These are phyloP conservation scores for Calycina marina DNA, from an alignment of 2,329 filamentous ascomycete species.

Conservation along the genomic window DNA sequence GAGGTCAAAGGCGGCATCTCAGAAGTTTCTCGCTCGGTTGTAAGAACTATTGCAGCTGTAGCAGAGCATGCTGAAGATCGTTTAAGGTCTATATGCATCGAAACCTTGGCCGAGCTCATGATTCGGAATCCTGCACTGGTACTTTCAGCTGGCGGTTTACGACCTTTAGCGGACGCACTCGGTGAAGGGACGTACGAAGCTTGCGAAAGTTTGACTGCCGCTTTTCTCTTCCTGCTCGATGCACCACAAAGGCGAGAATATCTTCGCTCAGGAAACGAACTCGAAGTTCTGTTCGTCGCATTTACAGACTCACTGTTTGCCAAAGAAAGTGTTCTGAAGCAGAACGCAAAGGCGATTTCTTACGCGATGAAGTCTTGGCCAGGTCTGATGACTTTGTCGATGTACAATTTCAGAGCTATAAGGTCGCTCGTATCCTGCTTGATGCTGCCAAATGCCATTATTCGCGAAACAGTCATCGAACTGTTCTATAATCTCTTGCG, in stretches of 20 bases:
- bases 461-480: constrained; percentile 71
- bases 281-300: constrained; percentile 78
- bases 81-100: constrained; percentile 75
- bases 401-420: constrained; percentile 76
- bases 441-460: constrained; percentile 37
- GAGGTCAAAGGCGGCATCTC: constrained; percentile 86
- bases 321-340: constrained; percentile 53
- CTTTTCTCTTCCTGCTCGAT: constrained; percentile 84
- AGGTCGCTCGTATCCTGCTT: constrained; percentile 60
- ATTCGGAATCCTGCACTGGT: constrained; percentile 72
- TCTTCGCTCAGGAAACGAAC: constrained; percentile 74
- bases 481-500: constrained; percentile 66
- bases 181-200: constrained; percentile 85
- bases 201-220: constrained; percentile 72
- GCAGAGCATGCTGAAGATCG: constrained; percentile 61
- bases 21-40: constrained; percentile 75
- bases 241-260: constrained; percentile 67
- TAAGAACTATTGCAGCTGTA: constrained; percentile 79
- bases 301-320: constrained; percentile 70
- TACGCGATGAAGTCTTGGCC: constrained; percentile 87
- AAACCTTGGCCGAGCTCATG: constrained; percentile 85
- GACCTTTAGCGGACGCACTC: constrained; percentile 79
- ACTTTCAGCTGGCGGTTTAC: constrained; percentile 70
- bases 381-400: constrained; percentile 73
- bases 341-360: constrained; percentile 86